phyloP scores from a whole-genome alignment of 192 early-diverging fungal genomes.

The Gamsiella multidivaricata region DNA sequence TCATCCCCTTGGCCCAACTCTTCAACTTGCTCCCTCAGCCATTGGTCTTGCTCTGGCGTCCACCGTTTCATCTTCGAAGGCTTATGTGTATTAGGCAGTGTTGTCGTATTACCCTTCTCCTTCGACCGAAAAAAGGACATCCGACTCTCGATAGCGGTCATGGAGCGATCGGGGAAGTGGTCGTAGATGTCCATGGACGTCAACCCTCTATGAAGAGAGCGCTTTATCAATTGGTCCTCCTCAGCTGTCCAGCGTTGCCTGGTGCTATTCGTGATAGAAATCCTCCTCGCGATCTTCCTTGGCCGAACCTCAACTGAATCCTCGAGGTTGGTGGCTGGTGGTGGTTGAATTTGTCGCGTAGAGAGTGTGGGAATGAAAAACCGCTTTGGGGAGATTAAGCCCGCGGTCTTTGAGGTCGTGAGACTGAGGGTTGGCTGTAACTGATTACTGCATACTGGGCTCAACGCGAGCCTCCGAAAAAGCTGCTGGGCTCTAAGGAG shows the following conservation, averaged over 20 bases:
- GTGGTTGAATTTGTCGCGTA: no score
- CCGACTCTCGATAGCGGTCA: not conserved
- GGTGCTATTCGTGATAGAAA: no score
- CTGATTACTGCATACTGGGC: no score
- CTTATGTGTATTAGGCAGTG: not conserved
- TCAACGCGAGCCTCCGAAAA: no score
- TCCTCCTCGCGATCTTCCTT: no score
- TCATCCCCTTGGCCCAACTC: not conserved
- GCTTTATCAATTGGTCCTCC: not conserved
- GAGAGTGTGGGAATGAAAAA: no score
- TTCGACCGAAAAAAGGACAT: not conserved
- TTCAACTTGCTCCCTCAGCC: not conserved
- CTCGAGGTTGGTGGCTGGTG: no score
- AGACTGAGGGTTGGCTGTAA: no score
- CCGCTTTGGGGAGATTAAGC: no score
- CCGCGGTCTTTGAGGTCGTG: no score
- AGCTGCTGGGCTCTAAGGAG: no score
- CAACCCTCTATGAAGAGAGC: not conserved
- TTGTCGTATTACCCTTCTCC: not conserved
- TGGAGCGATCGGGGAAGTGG: not conserved
- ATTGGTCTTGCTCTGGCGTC: not conserved
- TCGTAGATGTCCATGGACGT: not conserved
- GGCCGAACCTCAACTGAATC: no score
- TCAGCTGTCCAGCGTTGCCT: slow-evolving; percentile 3
- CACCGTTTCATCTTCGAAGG: not conserved